Percentiles rank a stretch among this genome's conserved stretches.
Conservation (phyloP, 2,329 filamentous ascomycete species). For the Leptographium lundbergii region DNA sequence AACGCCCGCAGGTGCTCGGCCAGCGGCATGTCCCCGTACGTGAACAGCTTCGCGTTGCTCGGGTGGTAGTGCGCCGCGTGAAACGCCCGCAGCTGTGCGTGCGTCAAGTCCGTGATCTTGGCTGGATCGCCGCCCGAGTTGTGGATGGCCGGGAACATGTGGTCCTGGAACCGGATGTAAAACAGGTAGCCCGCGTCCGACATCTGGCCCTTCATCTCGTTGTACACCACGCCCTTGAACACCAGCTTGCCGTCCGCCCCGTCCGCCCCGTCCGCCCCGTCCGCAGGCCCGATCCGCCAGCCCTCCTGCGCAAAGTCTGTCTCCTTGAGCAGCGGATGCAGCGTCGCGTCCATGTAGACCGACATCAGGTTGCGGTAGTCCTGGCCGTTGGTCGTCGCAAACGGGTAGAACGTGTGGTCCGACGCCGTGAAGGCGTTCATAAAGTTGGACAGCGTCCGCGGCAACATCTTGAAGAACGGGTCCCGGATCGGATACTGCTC, state of each 20-base stretch:
- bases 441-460: conserved; percentile 94
- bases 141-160: conserved; percentile 86
- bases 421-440: conserved; percentile 98
- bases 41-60: conserved; percentile 91
- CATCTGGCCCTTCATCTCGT: conserved; percentile 99
- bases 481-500: conserved; percentile 97
- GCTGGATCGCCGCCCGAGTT: conserved; percentile 95
- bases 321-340: conserved; percentile 78
- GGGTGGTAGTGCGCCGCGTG: conserved; percentile 93
- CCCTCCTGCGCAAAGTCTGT: conserved; percentile 94
- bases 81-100: conserved; percentile 77
- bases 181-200: conserved; percentile 93
- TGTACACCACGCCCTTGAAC: conserved; percentile 97
- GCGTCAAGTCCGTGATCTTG: conserved; percentile 90
- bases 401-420: conserved; percentile 95
- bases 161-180: conserved; percentile 90
- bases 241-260: conserved; percentile 68
- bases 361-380: conserved; percentile 95
- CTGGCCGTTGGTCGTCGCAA: conserved; percentile 89
- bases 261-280: conserved; percentile 49
- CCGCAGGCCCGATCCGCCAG: conserved; percentile 90
- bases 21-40: conserved; percentile 87
- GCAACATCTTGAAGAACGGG: conserved; percentile 99
- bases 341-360: conserved; percentile 89
- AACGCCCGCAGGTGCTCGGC: conserved; percentile 69